Base-by-base conservation (phyloP, 192 early-diverging fungal genomes). In the Linnemannia hyalina region DNA sequence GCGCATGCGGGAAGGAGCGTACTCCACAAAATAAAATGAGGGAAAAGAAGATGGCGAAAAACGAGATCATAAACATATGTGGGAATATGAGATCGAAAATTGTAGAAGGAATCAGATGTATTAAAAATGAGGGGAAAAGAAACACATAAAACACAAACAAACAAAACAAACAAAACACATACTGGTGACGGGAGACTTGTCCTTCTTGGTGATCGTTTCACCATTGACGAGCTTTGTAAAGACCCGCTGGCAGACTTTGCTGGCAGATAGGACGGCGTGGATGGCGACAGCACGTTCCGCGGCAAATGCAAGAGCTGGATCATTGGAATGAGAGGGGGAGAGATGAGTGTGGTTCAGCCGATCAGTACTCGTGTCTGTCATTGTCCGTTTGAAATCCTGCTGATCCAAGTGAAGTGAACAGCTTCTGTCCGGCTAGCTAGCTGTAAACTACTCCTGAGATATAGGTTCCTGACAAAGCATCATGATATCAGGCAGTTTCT, bases 181-280 rank as follows among this genome's bases (percentile, higher is more conserved):
- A 95, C 95, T 88, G 36, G 99, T 99, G 13, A 99, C 99, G 35
- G 99, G 98, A 3, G 96, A 97, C 89, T 96, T 96, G 92, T 99
- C 99, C 74, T 92, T 92, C 92, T 99, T 99, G 57, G 93, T 96
- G 74, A 98, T 80, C 7, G 97, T 97, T 80, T 96, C 94, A 54
- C 89, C 92, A 15, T 92, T 91, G 35, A 97, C 97, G 11, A 99
- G 92, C 26, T 93, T 88, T 63, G 93, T 89, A 88, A 99, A 99
- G n/a, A 98, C 98, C 2, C 89, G 90, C 81, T 96, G 93, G 85
- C 98, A 98, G 32, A 99, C 95, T n/a, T 91, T 92, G 36, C 95
- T 95, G 3, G 99, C 99, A 55, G 90, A 90, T 44, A 96, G 89
- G 71, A 99, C 99, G 23, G 98, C 98, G 69, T 94, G 89, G 80